Conservation (phyloP, 805 yeast species). For the Naumovozyma castellii region DNA sequence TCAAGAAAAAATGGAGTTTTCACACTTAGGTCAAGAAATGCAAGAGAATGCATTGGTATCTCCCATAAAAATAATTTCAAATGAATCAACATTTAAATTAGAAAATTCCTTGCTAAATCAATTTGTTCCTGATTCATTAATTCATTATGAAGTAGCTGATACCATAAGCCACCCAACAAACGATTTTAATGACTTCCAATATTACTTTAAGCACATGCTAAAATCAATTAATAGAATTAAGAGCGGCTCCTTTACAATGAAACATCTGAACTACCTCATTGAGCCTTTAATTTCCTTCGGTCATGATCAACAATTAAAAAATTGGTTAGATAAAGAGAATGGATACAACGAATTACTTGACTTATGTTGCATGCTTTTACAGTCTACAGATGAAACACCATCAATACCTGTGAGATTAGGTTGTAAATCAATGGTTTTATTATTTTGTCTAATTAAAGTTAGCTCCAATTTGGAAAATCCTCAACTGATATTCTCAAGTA, state of each 20-base stretch:
- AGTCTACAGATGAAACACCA: conserved; percentile 20
- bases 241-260: conserved; percentile 23
- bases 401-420: conserved; percentile 22
- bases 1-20: too few relatives aligned
- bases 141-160: conserved; percentile 10
- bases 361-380: conserved; percentile 14
- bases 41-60: too few relatives aligned
- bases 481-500: conserved; percentile 1
- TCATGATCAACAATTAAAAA: conserved; percentile 5
- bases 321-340: conserved; percentile 18
- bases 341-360: conserved; percentile 17
- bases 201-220: conserved; percentile 11
- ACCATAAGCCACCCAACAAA: background rate
- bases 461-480: conserved; percentile 2
- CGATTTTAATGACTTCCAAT: background rate
- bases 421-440: conserved; percentile 18
- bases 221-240: conserved; percentile 18
- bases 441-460: conserved; percentile 13
- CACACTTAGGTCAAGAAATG: too few relatives aligned
- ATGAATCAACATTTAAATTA: background rate
- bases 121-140: conserved; percentile 7
- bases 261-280: conserved; percentile 19
- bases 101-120: conserved; percentile 1
- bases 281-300: conserved; percentile 12
- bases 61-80: background rate